Percentiles rank a stretch among this genome's conserved stretches.
Conservation (phyloP, 108 stramenopile species). For the Mayamaea pseudoterrestris region DNA sequence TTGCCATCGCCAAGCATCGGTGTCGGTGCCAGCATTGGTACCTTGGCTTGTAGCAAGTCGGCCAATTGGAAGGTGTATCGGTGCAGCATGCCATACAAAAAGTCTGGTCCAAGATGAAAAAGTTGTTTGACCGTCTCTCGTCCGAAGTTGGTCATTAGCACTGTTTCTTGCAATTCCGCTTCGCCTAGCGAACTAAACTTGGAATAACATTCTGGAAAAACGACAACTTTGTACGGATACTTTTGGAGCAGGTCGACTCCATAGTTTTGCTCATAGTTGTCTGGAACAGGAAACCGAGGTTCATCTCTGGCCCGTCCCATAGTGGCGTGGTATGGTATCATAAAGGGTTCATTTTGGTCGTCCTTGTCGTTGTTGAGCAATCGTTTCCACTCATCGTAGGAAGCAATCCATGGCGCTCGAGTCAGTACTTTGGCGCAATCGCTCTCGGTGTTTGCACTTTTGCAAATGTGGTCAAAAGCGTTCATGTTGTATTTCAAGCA, state of each 20-base stretch:
- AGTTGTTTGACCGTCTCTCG: not conserved
- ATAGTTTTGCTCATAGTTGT: not conserved
- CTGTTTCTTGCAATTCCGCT: not conserved
- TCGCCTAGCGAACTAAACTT: not conserved
- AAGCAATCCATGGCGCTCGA: conserved; percentile 9
- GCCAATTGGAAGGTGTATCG: not conserved
- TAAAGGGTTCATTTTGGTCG: not conserved
- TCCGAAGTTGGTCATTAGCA: too few species aligned
- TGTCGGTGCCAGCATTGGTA: too few species aligned
- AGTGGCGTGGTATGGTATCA: too few species aligned
- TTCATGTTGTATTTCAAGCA: too few species aligned
- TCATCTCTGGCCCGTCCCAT: too few species aligned
- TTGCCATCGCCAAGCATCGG: too few species aligned
- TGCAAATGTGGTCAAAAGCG: not conserved
- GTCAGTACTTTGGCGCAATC: conserved; percentile 10
- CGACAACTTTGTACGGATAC: not conserved
- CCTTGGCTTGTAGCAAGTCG: too few species aligned
- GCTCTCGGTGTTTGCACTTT: not conserved
- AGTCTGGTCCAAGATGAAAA: not conserved
- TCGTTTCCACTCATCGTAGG: not conserved
- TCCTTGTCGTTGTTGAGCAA: not conserved
- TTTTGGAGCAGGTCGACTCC: not conserved
- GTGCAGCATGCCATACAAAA: not conserved
- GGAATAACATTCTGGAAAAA: too few species aligned
- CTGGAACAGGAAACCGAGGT: not conserved